These are phyloP conservation scores for Periconia sp. DNA, from an alignment of 2,329 filamentous ascomycete genomes.

Conservation along the genomic window DNA sequence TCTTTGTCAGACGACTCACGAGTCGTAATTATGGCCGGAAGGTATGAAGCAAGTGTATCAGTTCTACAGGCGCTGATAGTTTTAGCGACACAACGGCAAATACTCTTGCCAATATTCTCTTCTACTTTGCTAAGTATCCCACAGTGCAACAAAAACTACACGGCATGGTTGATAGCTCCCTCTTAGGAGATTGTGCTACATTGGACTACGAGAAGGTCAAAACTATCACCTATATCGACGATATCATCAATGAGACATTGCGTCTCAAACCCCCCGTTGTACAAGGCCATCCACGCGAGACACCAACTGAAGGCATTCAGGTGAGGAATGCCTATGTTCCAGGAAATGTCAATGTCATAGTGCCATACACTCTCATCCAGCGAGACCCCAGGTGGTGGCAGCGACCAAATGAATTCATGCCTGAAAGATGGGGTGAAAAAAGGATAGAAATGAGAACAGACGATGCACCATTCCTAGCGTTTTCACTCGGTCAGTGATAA, in stretches of 20 bases:
- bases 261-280: slow-evolving; percentile 48
- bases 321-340: slow-evolving; percentile 1
- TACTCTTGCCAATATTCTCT: slow-evolving; percentile 37
- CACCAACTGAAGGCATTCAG: slow-evolving; percentile 42
- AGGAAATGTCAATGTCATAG: slow-evolving; percentile 5
- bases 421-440: slow-evolving; percentile 14
- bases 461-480: slow-evolving; percentile 6
- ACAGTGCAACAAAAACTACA: slow-evolving; percentile 37
- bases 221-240: slow-evolving; percentile 37
- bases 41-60: slow-evolving; percentile 13
- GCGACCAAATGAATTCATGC: slow-evolving; percentile 8
- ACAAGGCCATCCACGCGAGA: slow-evolving; percentile 44
- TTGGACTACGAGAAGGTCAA: slow-evolving; percentile 40
- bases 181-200: slow-evolving; percentile 25
- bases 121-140: slow-evolving; percentile 41
- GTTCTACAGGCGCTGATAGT: too few relatives aligned
- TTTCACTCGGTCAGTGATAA: slow-evolving; percentile 5
- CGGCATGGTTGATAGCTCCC: slow-evolving; percentile 30
- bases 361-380: slow-evolving; percentile 3
- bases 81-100: slow-evolving; percentile 46
- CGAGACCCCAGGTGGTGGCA: slow-evolving; percentile 8
- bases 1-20: slow-evolving; percentile 42
- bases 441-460: slow-evolving; percentile 13
- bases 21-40: slow-evolving; percentile 43
- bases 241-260: slow-evolving; percentile 43